Evolutionary conservation across 257 asterid genomes (phyloP).

Genomic region (Forsythia viridissima): DNA sequence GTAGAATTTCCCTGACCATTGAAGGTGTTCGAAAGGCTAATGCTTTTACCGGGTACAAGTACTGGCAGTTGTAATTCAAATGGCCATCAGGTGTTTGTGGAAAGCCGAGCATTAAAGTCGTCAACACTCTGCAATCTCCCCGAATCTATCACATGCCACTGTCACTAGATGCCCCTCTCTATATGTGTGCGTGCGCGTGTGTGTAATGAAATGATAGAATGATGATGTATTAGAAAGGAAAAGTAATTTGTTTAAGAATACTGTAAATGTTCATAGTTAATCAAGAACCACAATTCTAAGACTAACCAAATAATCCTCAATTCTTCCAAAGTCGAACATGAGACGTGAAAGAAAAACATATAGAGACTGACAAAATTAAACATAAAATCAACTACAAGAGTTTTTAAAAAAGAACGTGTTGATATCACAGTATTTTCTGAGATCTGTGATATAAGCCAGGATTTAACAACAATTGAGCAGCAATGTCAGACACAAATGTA

Average conservation of each 20-base stretch:
- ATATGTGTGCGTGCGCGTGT: too few relatives aligned
- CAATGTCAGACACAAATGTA: neutral
- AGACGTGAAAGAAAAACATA: neutral
- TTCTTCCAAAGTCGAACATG: neutral
- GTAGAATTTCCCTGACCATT: constrained; percentile 22
- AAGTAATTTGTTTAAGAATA: neutral
- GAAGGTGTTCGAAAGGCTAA: constrained; percentile 6
- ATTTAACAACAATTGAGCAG: neutral
- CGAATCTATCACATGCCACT: constrained; percentile 4
- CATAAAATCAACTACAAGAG: neutral
- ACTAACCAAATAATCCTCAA: too few relatives aligned
- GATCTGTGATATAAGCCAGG: neutral
- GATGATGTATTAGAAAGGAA: neutral
- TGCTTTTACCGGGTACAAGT: neutral
- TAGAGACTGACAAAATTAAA: neutral
- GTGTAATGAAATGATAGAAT: neutral
- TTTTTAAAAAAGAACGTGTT: neutral
- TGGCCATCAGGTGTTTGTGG: constrained; percentile 10
- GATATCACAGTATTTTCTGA: neutral
- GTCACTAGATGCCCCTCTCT: neutral
- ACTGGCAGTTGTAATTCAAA: constrained; percentile 1
- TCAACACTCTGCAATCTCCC: constrained; percentile 11
- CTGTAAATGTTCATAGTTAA: neutral
- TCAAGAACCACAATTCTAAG: neutral
- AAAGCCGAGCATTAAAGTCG: constrained; percentile 17